phyloP scores from a whole-genome alignment of 1,284 basidiomycete species.

The Ceratobasidium sp. region DNA sequence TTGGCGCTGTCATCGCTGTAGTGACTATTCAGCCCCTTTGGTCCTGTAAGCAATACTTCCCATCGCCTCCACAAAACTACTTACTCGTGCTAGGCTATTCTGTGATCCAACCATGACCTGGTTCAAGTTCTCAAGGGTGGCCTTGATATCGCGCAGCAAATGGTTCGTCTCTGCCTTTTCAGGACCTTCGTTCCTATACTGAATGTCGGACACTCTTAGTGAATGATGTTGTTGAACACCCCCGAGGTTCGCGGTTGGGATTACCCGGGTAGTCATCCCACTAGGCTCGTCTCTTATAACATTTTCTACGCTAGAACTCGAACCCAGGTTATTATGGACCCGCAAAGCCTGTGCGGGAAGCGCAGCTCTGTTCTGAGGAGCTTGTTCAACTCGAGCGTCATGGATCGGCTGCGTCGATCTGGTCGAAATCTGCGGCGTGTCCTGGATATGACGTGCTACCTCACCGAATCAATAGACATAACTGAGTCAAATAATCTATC shows the following conservation, averaged over 20 bases:
- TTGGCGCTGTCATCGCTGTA: no score
- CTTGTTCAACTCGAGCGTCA: not conserved
- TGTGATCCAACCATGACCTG: not conserved
- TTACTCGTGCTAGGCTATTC: conserved; percentile 9
- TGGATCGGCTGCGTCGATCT: not conserved
- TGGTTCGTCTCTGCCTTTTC: not conserved
- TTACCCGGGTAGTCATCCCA: not conserved
- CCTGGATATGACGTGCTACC: no score
- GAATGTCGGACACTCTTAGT: not conserved
- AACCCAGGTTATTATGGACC: no score
- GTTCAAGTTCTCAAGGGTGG: not conserved
- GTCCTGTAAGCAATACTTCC: not conserved
- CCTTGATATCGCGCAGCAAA: not conserved
- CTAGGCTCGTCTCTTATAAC: not conserved
- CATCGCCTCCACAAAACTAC: not conserved
- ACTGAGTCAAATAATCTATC: no score
- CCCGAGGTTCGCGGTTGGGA: not conserved
- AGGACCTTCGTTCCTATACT: not conserved
- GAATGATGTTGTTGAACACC: not conserved
- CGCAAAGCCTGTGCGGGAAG: no score
- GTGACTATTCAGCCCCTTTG: no score
- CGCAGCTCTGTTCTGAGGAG: not conserved
- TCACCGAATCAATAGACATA: no score
- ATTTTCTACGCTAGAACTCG: conserved; percentile 1
- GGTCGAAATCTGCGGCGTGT: not conserved